Conservation (phyloP, 1,284 basidiomycete species). For the Leucoagaricus sp. region DNA sequence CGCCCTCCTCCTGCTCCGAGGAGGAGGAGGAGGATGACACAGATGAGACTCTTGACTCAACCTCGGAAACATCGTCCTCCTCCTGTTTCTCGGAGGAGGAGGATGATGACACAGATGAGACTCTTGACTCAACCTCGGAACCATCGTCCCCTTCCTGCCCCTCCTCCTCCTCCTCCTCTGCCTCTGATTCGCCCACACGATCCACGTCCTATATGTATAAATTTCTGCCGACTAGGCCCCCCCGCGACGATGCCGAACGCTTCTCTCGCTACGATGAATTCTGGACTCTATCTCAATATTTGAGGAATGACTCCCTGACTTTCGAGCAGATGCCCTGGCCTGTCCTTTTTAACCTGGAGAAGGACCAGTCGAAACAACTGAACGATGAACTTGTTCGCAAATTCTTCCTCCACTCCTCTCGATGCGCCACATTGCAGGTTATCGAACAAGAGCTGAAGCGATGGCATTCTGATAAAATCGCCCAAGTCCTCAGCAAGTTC, state of each 20-base stretch:
- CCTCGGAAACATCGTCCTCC: too few species aligned
- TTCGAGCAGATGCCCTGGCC: slow-evolving; percentile 8
- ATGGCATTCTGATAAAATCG: slow-evolving; percentile 5
- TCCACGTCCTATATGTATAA: not conserved
- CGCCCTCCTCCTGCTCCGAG: too few species aligned
- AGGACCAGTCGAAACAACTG: not conserved
- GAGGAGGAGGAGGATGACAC: too few species aligned
- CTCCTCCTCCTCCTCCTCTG: not conserved
- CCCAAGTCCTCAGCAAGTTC: not conserved
- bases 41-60: too few species aligned
- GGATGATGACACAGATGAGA: too few species aligned
- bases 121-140: not conserved
- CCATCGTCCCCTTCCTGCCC: not conserved
- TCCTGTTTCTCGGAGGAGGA: too few species aligned
- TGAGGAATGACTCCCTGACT: not conserved
- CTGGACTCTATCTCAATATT: not conserved
- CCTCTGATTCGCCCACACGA: not conserved
- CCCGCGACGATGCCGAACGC: not conserved
- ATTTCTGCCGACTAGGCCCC: not conserved
- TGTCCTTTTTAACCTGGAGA: not conserved
- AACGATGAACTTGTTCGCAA: not conserved
- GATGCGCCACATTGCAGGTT: not conserved
- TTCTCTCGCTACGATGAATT: not conserved
- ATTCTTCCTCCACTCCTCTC: not conserved
- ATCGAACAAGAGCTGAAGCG: not conserved